These are phyloP conservation scores for Beauveria brongniartii DNA, from an alignment of 2,329 filamentous ascomycete species.

Conservation along the genomic window DNA sequence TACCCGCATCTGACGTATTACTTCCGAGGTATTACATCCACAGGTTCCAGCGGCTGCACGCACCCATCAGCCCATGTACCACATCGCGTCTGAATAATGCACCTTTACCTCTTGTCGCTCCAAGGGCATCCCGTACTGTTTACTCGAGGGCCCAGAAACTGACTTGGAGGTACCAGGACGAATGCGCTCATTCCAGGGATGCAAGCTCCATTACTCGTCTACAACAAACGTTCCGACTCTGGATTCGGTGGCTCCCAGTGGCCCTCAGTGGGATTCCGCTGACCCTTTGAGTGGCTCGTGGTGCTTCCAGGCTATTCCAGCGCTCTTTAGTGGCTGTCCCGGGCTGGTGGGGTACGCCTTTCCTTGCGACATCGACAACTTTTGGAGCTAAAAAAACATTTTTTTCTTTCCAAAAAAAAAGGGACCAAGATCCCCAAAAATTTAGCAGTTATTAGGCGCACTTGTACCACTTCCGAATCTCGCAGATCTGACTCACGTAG, in stretches of 20 bases:
- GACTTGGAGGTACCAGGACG: not conserved
- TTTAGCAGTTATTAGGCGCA: not conserved
- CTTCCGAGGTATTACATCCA: not conserved
- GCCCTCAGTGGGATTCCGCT: not conserved
- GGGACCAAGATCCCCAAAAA: too few species aligned
- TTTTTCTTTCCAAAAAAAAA: not conserved
- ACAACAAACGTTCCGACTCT: not conserved
- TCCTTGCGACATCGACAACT: not conserved
- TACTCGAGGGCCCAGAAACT: not conserved
- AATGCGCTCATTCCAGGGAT: not conserved
- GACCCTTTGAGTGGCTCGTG: too few species aligned
- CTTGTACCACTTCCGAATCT: not conserved
- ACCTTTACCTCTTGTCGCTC: not conserved
- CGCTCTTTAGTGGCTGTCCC: not conserved
- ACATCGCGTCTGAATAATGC: too few species aligned
- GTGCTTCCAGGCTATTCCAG: not conserved
- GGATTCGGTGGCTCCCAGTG: not conserved
- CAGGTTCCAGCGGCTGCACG: not conserved
- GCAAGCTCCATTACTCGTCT: not conserved
- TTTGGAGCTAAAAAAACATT: too few species aligned
- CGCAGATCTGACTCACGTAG: slow-evolving; percentile 11
- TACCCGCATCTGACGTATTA: not conserved
- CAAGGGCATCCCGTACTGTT: not conserved
- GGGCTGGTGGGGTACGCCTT: not conserved
- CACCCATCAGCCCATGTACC: not conserved